A percentile compares a stretch with the other conserved stretches of the same genome.
Conservation (phyloP, 805 yeast genomes). For the Kazachstania taianensis region DNA sequence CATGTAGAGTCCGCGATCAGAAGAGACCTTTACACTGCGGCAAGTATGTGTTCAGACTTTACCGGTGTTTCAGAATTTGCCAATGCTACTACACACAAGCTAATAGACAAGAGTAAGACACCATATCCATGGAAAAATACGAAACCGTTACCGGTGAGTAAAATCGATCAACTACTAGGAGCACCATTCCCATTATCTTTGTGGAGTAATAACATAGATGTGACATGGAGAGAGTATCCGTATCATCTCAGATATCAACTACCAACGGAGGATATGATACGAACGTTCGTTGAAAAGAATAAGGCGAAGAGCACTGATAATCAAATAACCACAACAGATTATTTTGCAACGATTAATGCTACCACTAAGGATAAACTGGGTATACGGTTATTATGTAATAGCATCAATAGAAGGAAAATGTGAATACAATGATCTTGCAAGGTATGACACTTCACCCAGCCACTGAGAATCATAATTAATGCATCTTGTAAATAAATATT, state of each 20-base stretch:
- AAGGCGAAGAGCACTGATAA: slow-evolving; percentile 53
- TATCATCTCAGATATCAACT: slow-evolving; percentile 47
- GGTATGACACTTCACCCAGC: no score
- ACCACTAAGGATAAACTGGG: slow-evolving; percentile 22
- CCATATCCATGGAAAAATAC: slow-evolving; percentile 41
- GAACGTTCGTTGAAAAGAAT: slow-evolving; percentile 45
- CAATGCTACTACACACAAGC: slow-evolving; percentile 54
- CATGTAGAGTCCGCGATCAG: slow-evolving; percentile 57
- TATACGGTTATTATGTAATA: slow-evolving; percentile 13
- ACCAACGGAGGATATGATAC: slow-evolving; percentile 61
- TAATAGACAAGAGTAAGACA: slow-evolving; percentile 48
- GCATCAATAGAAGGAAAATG: slow-evolving; percentile 9
- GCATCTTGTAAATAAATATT: no score
- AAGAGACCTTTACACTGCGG: slow-evolving; percentile 66
- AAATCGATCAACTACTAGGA: slow-evolving; percentile 20
- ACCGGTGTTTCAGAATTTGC: slow-evolving; percentile 44
- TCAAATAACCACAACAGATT: slow-evolving; percentile 46
- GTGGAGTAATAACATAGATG: slow-evolving; percentile 22
- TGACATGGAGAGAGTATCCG: slow-evolving; percentile 37
- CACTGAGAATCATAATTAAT: no score
- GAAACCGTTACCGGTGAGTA: slow-evolving; percentile 14
- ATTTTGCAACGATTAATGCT: slow-evolving; percentile 34
- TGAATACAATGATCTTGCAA: no score
- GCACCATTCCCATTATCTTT: slow-evolving; percentile 27
- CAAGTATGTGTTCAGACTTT: slow-evolving; percentile 51